Base-by-base conservation (phyloP, 2,329 filamentous ascomycete species). In the Trichoderma simmonsii region DNA sequence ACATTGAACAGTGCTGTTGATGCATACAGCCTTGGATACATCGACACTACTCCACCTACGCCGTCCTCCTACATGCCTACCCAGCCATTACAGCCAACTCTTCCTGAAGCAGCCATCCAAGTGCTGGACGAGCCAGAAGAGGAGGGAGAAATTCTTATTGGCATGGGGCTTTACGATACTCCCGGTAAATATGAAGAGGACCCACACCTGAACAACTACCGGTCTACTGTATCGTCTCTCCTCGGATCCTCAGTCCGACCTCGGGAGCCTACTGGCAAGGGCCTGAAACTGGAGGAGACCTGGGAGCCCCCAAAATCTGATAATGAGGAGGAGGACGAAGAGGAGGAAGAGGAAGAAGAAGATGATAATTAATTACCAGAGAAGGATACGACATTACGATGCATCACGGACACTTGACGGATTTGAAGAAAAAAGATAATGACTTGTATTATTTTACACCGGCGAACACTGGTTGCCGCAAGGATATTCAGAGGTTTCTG, bases 201-300 rank as follows among this genome's bases (percentile, higher is more conserved):
- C 70, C 82, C 85, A 34, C 82, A 85, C 65, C 79, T 88, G 70
- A 82, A 89, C 80, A 85, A 87, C 81, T 86, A 89, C 81, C 79
- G 85, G 64, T 85, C 85, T 6, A 87, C 86, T 30, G 85, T 88
- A 71, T 86, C 84, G 43, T 85, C 86, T 30, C 79, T 92, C 21
- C 80, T 90, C 61, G 86, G 87, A 28, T 82, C 87, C 8, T 79
- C 83, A 2, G 85, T 85, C 75, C 81, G 83, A 56, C 78, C 78
- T 7, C 75, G 80, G 0, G 85, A 86, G 74, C 83, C 86, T 3
- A 85, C 83, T 21, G 92, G 92, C 71, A 93, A 93, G 80, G 92
- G 93, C 0, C 83, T 95, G 75, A 95, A 94, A 79, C 83, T 96
- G 4, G 93, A 95, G 80, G 92, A 95, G 79, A 92, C 92, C 0